Base-by-base conservation (phyloP, 2,329 filamentous ascomycete species). In the Pseudogymnoascus sp. region DNA sequence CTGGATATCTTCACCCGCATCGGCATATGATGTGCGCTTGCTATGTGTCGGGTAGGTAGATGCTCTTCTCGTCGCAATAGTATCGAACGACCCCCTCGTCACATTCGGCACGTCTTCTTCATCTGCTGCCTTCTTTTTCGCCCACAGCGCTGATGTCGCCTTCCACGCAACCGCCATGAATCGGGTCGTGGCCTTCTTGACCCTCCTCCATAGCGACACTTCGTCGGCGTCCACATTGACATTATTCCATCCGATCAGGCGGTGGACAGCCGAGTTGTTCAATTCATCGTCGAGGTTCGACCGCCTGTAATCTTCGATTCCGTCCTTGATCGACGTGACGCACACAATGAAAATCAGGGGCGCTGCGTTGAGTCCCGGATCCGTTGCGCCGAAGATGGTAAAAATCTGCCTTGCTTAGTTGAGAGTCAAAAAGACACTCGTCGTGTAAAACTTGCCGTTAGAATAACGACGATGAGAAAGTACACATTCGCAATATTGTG, bases 401-500 rank as follows among this genome's bases (percentile, higher is more conserved):
- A 98, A 98, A 74, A 96, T 90, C 95, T 98, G 78, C 67, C 68
- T n/a, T 60, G 21, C 68, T 67, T 68, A 60, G 23, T 67, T 19
- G 70, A 75, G 70, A 75, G 69, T 62, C 68, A 65, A 43, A 31
- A 25, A 51, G 21, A 37, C 13, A 39, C 23, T 25, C 36, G 45
- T 11, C 21, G 28, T 6, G 51, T 21, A 62, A 45, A 64, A 83
- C 93, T 82, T 88, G 98, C 95, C 73, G 89, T 88, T 66, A 99
- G 83, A 73, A 99, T 96, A 74, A 97, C 93, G 71, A 93, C 84
- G 78, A 98, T 97, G 70, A 98, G 81, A 83, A 99, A 99, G 79
- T 98, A 99, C 62, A 98, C 88, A 76, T 99, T 99, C 73, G 95
- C 95, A 72, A 99, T 89, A 74, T 98, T 98, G 78, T 99, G 93